A percentile compares a stretch with the other conserved stretches of the same genome.
Evolutionary conservation across 345 rosid genomes (phyloP).

Genomic region (Acer campestre): DNA sequence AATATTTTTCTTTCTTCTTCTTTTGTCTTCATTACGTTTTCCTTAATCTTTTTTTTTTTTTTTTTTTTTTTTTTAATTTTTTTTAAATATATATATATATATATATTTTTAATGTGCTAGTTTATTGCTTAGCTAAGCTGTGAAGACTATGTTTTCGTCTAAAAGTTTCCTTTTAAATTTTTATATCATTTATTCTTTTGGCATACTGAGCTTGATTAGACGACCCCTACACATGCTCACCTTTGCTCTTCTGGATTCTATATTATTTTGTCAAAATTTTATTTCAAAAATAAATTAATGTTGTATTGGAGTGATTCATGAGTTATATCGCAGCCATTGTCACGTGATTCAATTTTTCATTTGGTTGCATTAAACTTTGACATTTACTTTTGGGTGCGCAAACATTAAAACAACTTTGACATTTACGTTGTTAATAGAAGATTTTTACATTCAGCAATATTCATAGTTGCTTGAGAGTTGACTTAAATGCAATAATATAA

Average conservation of each 20-base stretch:
- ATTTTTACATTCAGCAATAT: background rate
- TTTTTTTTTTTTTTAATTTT: background rate
- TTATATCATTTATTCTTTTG: constrained; percentile 1
- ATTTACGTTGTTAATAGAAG: no score
- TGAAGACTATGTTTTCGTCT: background rate
- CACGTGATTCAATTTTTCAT: background rate
- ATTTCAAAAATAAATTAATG: background rate
- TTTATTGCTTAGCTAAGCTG: constrained; percentile 4
- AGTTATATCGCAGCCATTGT: no score
- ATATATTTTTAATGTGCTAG: background rate
- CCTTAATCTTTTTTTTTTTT: background rate
- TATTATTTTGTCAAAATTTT: background rate
- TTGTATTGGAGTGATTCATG: background rate
- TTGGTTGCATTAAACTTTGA: background rate
- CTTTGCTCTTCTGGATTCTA: background rate
- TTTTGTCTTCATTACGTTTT: background rate
- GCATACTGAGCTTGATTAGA: background rate
- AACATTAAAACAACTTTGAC: no score
- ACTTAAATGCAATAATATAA: background rate
- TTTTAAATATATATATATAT: no score
- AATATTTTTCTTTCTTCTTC: background rate
- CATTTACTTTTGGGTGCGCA: no score
- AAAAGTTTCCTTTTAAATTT: background rate
- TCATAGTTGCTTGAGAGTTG: background rate
- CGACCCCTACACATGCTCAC: background rate